Conservation (phyloP, 2,329 filamentous ascomycete genomes). For the Fusarium sp. region DNA sequence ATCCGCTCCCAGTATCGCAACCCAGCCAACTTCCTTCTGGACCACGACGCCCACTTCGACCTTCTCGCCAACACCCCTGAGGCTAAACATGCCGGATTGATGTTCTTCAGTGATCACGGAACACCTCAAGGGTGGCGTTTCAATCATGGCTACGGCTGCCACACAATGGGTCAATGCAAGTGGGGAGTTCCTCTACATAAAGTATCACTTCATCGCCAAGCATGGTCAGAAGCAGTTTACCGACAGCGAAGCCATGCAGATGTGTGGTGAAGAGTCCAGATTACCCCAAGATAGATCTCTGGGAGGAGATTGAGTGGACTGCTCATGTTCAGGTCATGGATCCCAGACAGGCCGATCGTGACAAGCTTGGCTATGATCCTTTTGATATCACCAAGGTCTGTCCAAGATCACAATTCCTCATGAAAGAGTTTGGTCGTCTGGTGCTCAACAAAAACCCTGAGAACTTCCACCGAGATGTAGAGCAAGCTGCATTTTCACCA, state of each 20-base stretch:
- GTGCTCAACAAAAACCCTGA: constrained; percentile 18
- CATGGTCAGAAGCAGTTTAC: constrained; percentile 19
- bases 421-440: constrained; percentile 18
- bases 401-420: constrained; percentile 1
- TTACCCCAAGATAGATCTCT: constrained; percentile 17
- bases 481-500: constrained; percentile 8
- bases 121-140: constrained; percentile 17
- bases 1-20: constrained; percentile 16
- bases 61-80: constrained; percentile 4
- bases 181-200: constrained; percentile 14
- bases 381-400: constrained; percentile 15
- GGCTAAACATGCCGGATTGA: constrained; percentile 6
- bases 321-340: constrained; percentile 15
- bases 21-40: constrained; percentile 11
- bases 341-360: constrained; percentile 12
- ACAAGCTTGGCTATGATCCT: constrained; percentile 9
- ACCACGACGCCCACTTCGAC: constrained; percentile 13
- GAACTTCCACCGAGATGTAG: constrained; percentile 20
- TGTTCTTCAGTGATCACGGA: constrained; percentile 20
- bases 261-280: constrained; percentile 15
- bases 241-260: constrained; percentile 8
- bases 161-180: constrained; percentile 17
- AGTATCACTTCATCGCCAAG: constrained; percentile 20
- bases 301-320: constrained; percentile 19
- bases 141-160: constrained; percentile 15